Conservation (phyloP, 495 filamentous ascomycete genomes). For the Chaetomidium leptoderma region DNA sequence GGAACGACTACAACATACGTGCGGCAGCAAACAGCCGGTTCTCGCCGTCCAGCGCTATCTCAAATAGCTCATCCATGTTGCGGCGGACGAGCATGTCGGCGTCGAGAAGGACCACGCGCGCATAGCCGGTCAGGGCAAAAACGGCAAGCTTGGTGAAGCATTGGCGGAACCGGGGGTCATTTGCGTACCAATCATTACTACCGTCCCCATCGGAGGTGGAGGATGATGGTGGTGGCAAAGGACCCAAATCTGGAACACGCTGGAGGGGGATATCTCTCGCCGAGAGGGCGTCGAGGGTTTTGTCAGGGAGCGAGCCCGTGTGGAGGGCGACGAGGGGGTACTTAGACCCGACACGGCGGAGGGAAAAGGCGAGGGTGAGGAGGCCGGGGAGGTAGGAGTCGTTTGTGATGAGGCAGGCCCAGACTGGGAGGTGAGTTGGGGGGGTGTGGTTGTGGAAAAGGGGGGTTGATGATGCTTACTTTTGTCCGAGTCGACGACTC, state of each 20-base stretch:
- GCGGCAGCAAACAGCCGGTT: constrained; percentile 3
- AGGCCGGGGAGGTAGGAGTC: constrained; percentile 68
- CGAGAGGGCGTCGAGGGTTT: constrained; percentile 60
- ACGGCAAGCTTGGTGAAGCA: constrained; percentile 80
- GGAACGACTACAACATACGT: too few species aligned
- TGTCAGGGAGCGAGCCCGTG: constrained; percentile 61
- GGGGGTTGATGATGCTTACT: constrained; percentile 12
- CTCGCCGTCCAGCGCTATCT: constrained; percentile 56
- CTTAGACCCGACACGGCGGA: constrained; percentile 51
- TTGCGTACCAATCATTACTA: constrained; percentile 15
- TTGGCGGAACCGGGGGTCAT: constrained; percentile 74
- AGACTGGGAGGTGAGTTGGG: constrained; percentile 45
- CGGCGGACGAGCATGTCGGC: constrained; percentile 73
- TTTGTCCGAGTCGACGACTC: constrained; percentile 28
- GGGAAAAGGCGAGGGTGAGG: constrained; percentile 64
- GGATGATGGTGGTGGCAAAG: constrained; percentile 25
- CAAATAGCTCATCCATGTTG: constrained; percentile 88
- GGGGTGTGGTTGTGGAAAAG: neutral
- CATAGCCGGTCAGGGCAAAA: constrained; percentile 66
- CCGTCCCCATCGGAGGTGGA: constrained; percentile 48
- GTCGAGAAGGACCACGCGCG: constrained; percentile 73
- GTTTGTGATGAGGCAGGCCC: constrained; percentile 78
- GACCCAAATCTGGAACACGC: constrained; percentile 59
- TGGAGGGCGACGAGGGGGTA: constrained; percentile 77
- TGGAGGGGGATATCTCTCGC: constrained; percentile 58